Evolutionary conservation across 2,329 filamentous ascomycete species (phyloP), one percentile per base, ranked within the genome.

Genomic region (Cercospora sp.): DNA sequence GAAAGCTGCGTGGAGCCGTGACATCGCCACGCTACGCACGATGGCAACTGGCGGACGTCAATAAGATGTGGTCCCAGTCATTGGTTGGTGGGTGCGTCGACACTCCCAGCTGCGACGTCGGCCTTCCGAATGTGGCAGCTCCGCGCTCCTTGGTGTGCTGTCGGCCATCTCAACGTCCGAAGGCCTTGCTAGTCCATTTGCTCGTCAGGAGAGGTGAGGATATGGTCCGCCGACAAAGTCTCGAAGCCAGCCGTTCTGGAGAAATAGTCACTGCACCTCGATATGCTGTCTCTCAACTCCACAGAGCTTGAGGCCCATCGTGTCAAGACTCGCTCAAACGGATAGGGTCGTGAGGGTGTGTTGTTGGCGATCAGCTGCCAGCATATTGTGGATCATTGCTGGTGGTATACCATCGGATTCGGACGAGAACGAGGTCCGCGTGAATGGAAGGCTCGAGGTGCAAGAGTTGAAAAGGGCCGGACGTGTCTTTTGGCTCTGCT

Each of bases 401-500:
- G 37, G 37, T n/a, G 5, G 16, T 43, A 43, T 43, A n/a, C 37
- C 37, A n/a, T n/a, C 16, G 3, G 16, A n/a, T 43, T n/a, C 7
- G 18, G 5, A 12, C 45, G 10, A 0, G 13, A 58, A 34, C 26
- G 16, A 18, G 32, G 28, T 30, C n/a, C 26, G 30, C 13, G 30
- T n/a, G 10, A 13, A 57, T 18, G 53, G 16, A 21, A 34, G 5
- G 16, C 4, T 58, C 30, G 9, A 59, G 9, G 5, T 59, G 55
- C 30, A 37, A 21, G 30, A 59, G n/a, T 28, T 24, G 8, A n/a
- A 55, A 2, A 55, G 24, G 13, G 12, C 49, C n/a, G 32, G 55
- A 59, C n/a, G 55, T 59, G 55, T 24, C 10, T 37, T 59, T 34
- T 59, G 55, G 30, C 55, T 59, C 16, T 59, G 55, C 30, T 59